Evolutionary conservation across 2,329 filamentous ascomycete species (phyloP).

Genomic region (Arachnomyces sp.): DNA sequence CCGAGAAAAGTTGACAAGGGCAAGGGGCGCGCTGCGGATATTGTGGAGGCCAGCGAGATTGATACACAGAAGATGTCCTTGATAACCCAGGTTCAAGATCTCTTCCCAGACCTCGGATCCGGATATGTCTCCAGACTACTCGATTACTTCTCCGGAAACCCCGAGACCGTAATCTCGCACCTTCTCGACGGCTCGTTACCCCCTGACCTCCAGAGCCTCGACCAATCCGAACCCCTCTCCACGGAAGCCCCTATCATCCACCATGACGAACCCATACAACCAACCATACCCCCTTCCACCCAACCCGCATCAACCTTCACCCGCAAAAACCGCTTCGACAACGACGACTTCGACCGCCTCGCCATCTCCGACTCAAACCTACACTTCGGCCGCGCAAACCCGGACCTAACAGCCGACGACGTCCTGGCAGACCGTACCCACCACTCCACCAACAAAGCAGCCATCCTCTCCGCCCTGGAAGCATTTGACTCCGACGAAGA

Average conservation of each 20-base stretch:
- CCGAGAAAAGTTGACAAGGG: slow-evolving; percentile 32
- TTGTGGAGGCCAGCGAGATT: slow-evolving; percentile 39
- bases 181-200: slow-evolving; percentile 72
- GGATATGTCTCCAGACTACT: slow-evolving; percentile 72
- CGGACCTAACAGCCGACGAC: slow-evolving; percentile 59
- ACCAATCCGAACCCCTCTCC: slow-evolving; percentile 52
- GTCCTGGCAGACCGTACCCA: slow-evolving; percentile 56
- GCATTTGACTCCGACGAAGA: slow-evolving; percentile 91
- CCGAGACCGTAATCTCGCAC: slow-evolving; percentile 72
- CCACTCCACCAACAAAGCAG: slow-evolving; percentile 64
- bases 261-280: slow-evolving; percentile 43
- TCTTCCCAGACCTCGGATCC: slow-evolving; percentile 80
- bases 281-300: slow-evolving; percentile 29
- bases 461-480: slow-evolving; percentile 79
- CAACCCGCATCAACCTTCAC: slow-evolving; percentile 28
- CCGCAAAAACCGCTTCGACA: slow-evolving; percentile 68
- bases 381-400: slow-evolving; percentile 65
- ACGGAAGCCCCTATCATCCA: slow-evolving; percentile 8
- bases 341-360: slow-evolving; percentile 70
- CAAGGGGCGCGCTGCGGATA: slow-evolving; percentile 27
- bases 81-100: slow-evolving; percentile 82
- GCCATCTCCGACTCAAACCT: slow-evolving; percentile 58
- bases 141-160: slow-evolving; percentile 67
- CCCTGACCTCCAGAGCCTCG: slow-evolving; percentile 53
- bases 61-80: slow-evolving; percentile 77